Evolutionary conservation across 2,329 filamentous ascomycete genomes (phyloP).

Genomic region (Aspergillus terreus): DNA sequence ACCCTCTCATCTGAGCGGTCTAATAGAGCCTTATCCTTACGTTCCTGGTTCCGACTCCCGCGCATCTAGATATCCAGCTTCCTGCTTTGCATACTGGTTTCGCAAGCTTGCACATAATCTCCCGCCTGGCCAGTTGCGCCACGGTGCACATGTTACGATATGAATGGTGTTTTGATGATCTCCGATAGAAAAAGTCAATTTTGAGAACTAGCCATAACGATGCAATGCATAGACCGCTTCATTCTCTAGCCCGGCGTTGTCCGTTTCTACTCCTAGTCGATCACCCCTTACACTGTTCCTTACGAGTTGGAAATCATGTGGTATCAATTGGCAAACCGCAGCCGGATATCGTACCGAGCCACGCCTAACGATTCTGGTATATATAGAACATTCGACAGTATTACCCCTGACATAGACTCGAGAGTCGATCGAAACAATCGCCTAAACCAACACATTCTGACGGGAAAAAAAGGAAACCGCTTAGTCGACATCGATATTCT

Average conservation of each 20-base stretch:
- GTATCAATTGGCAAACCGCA: no score
- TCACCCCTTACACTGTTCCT: no score
- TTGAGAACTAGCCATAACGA: neutral
- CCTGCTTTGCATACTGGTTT: constrained; percentile 6
- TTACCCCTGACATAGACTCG: no score
- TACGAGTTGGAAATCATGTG: no score
- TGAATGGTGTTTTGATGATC: constrained; percentile 16
- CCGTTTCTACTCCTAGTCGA: no score
- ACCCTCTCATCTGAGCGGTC: constrained; percentile 28
- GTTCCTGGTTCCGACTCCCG: neutral
- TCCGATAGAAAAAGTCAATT: constrained; percentile 17
- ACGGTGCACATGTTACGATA: constrained; percentile 15
- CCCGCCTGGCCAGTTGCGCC: constrained; percentile 2
- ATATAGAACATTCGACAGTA: no score
- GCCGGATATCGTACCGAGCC: no score
- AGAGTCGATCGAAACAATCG: no score
- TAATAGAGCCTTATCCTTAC: neutral
- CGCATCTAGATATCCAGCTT: neutral
- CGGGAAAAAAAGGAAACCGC: constrained; percentile 1
- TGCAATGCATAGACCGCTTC: neutral
- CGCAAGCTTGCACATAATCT: constrained; percentile 14
- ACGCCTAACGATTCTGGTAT: no score
- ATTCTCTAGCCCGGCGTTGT: neutral
- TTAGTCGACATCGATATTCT: constrained; percentile 43
- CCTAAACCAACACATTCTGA: neutral